Conservation (phyloP, 2,329 filamentous ascomycete species). For the Epicoccum nigrum region DNA sequence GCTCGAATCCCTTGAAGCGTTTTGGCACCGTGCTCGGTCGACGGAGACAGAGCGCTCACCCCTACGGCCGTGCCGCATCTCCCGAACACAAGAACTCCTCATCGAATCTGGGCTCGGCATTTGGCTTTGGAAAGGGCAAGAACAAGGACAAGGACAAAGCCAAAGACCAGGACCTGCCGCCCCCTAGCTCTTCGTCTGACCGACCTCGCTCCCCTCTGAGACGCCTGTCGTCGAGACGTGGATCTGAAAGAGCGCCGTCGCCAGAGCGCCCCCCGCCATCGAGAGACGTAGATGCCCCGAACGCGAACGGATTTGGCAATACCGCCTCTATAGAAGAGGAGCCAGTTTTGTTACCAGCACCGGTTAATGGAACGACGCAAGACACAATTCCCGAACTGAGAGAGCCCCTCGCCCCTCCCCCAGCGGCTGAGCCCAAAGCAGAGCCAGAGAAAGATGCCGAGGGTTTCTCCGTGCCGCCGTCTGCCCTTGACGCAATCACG, state of each 20-base stretch:
- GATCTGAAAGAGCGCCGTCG: conserved; percentile 42
- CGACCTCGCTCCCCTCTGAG: conserved; percentile 44
- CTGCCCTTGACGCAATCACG: conserved; percentile 65
- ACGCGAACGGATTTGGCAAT: conserved; percentile 40
- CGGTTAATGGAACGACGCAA: conserved; percentile 40
- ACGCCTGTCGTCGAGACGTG: conserved; percentile 36
- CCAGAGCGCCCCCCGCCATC: conserved; percentile 39
- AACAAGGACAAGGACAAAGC: conserved; percentile 64
- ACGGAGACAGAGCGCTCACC: conserved; percentile 47
- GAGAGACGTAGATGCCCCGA: conserved; percentile 35
- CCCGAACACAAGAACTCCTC: conserved; percentile 59
- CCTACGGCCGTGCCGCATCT: conserved; percentile 48
- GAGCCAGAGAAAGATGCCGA: conserved; percentile 69
- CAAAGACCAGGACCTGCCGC: conserved; percentile 55
- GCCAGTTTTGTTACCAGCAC: conserved; percentile 24
- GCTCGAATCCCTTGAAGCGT: conserved; percentile 47
- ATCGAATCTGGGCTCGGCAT: conserved; percentile 61
- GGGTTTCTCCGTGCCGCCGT: conserved; percentile 74
- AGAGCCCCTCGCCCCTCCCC: conserved; percentile 44
- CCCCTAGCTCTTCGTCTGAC: conserved; percentile 42
- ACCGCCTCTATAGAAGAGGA: conserved; percentile 26
- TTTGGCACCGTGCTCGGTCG: conserved; percentile 50
- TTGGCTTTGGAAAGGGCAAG: conserved; percentile 68
- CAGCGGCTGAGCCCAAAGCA: conserved; percentile 27
- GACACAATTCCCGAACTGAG: conserved; percentile 46